These are phyloP conservation scores for Podaxis rugospora DNA, from an alignment of 768 basidiomycete species.

Conservation along the genomic window DNA sequence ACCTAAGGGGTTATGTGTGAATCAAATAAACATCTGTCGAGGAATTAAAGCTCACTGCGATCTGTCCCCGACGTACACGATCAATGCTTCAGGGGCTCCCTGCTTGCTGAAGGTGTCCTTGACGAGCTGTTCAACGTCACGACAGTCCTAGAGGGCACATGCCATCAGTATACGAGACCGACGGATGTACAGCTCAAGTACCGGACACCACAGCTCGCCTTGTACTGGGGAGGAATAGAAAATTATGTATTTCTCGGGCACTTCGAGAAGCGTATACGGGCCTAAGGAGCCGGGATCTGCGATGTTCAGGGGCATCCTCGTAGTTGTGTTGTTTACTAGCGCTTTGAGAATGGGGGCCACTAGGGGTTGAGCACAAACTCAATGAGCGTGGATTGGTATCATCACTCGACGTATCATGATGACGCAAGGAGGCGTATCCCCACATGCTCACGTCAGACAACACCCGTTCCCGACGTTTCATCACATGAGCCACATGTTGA, in stretches of 20 bases:
- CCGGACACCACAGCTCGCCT: slow-evolving; percentile 69
- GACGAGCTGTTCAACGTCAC: slow-evolving; percentile 53
- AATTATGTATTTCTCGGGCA: slow-evolving; percentile 52
- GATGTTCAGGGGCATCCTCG: slow-evolving; percentile 48
- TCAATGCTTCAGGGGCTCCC: slow-evolving; percentile 46
- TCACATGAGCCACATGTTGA: background rate
- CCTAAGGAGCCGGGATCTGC: slow-evolving; percentile 30
- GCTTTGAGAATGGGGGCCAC: slow-evolving; percentile 13
- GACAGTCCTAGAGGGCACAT: slow-evolving; percentile 49
- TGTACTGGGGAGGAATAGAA: slow-evolving; percentile 67
- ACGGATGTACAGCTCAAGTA: slow-evolving; percentile 21
- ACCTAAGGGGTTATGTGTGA: slow-evolving; percentile 36
- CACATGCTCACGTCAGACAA: background rate
- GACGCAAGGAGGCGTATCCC: background rate
- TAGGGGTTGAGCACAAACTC: background rate
- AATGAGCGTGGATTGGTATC: background rate
- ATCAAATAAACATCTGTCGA: background rate
- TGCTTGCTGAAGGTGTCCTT: slow-evolving; percentile 41
- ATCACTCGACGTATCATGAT: background rate
- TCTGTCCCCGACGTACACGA: slow-evolving; percentile 68
- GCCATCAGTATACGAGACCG: background rate
- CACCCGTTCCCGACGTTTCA: background rate
- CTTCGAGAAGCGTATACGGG: slow-evolving; percentile 30
- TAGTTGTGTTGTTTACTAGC: background rate
- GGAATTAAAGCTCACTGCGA: slow-evolving; percentile 43